phyloP scores from a whole-genome alignment of 2,329 filamentous ascomycete genomes.

The Elsinoe australis region DNA sequence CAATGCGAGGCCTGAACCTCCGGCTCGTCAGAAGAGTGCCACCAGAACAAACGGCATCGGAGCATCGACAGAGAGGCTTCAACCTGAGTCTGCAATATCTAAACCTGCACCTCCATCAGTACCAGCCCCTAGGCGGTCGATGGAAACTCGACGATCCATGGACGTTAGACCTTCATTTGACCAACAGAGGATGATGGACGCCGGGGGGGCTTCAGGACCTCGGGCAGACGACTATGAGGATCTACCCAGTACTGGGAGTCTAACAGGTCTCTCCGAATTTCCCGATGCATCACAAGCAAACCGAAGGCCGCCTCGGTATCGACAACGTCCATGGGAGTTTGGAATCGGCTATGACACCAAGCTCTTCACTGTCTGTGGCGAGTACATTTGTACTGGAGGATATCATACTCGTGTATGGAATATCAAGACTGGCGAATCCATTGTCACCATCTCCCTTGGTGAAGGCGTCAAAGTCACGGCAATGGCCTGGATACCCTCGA shows the following conservation, averaged over 20 bases:
- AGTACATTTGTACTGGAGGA: constrained; percentile 78
- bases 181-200: not conserved
- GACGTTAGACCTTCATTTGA: constrained; percentile 12
- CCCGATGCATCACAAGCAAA: constrained; percentile 82
- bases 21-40: not conserved
- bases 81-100: constrained; percentile 19
- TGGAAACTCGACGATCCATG: constrained; percentile 19
- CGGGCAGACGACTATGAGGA: constrained; percentile 20
- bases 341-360: constrained; percentile 79
- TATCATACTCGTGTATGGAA: constrained; percentile 86
- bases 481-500: constrained; percentile 75
- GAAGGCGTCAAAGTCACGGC: constrained; percentile 78
- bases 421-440: constrained; percentile 67
- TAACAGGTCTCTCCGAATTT: constrained; percentile 46
- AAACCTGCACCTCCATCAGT: constrained; percentile 26
- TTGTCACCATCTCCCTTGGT: constrained; percentile 74
- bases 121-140: constrained; percentile 28
- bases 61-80: constrained; percentile 22
- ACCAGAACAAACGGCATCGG: constrained; percentile 3
- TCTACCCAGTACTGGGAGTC: constrained; percentile 15
- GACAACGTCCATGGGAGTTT: constrained; percentile 66
- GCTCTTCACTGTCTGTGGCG: constrained; percentile 79
- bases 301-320: constrained; percentile 68
- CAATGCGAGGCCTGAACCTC: not conserved
- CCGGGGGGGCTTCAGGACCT: not conserved